phyloP scores from a whole-genome alignment of 2,329 filamentous ascomycete genomes.

The Ceratocystis papillata region DNA sequence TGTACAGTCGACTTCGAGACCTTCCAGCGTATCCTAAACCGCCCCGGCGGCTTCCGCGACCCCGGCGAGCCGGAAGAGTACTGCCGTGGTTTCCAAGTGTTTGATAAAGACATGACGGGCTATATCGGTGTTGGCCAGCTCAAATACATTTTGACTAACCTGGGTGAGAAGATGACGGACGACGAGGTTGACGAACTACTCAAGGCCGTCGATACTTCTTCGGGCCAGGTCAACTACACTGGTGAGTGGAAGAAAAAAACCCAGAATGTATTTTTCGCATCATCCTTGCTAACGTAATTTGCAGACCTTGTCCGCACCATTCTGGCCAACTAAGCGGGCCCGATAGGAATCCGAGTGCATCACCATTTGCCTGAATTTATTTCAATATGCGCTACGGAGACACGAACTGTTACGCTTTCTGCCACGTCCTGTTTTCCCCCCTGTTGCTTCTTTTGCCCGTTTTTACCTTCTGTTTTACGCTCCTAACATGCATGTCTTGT shows the following conservation, averaged over 20 bases:
- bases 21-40: conserved; percentile 93
- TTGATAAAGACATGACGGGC: conserved; percentile 97
- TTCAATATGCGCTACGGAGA: conserved; percentile 15
- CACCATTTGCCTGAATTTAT: conserved; percentile 13
- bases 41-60: conserved; percentile 94
- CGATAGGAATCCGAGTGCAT: conserved; percentile 11
- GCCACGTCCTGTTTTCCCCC: background rate
- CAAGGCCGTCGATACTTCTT: conserved; percentile 94
- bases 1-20: conserved; percentile 86
- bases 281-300: conserved; percentile 16
- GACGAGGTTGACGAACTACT: conserved; percentile 98
- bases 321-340: conserved; percentile 57
- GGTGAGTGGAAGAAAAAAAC: conserved; percentile 44
- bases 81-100: conserved; percentile 96
- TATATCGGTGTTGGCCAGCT: conserved; percentile 97
- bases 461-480: conserved; percentile 10
- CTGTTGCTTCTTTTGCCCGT: background rate
- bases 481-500: conserved; percentile 1
- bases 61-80: conserved; percentile 97
- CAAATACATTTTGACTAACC: conserved; percentile 93
- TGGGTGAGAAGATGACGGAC: conserved; percentile 98
- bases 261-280: background rate
- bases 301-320: conserved; percentile 75
- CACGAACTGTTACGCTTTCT: conserved; percentile 24
- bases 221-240: conserved; percentile 94